Conservation (phyloP, 208 protist species). For the Trypanosoma congolense region DNA sequence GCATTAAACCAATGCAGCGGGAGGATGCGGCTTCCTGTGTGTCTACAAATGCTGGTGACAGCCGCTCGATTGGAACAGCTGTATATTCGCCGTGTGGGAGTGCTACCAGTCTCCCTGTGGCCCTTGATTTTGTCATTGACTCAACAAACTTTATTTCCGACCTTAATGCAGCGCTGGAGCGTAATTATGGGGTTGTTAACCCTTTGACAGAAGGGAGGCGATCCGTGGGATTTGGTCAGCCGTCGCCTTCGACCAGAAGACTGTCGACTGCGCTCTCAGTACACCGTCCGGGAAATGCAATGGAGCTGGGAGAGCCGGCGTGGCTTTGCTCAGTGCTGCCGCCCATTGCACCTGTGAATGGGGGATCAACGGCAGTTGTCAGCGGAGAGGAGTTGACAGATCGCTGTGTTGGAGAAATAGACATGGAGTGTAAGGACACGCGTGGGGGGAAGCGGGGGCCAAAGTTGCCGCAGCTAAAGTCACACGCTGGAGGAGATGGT, state of each 20-base stretch:
- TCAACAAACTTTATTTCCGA: slow-evolving; percentile 58
- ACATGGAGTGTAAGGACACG: too few species aligned
- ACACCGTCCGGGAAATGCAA: neutral
- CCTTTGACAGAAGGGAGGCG: slow-evolving; percentile 13
- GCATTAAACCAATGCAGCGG: neutral
- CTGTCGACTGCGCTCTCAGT: neutral
- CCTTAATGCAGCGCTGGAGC: slow-evolving; percentile 66
- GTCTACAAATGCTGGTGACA: neutral
- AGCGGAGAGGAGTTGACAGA: neutral
- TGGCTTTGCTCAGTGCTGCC: slow-evolving; percentile 5
- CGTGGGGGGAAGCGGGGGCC: too few species aligned
- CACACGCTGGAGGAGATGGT: too few species aligned
- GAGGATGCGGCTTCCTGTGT: neutral
- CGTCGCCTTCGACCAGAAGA: neutral
- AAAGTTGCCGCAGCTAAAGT: too few species aligned
- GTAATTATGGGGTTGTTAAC: slow-evolving; percentile 72
- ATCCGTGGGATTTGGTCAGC: neutral
- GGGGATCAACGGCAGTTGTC: neutral
- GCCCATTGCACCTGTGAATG: slow-evolving; percentile 7
- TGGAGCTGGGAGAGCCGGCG: neutral
- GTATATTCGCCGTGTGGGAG: neutral
- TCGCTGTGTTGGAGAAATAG: neutral
- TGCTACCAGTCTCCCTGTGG: neutral
- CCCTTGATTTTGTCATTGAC: slow-evolving; percentile 64
- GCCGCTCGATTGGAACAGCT: neutral